Percentiles rank a stretch among this genome's conserved stretches.
phyloP scores from a whole-genome alignment of 805 yeast genomes.

The Nadsonia fulvescens region DNA sequence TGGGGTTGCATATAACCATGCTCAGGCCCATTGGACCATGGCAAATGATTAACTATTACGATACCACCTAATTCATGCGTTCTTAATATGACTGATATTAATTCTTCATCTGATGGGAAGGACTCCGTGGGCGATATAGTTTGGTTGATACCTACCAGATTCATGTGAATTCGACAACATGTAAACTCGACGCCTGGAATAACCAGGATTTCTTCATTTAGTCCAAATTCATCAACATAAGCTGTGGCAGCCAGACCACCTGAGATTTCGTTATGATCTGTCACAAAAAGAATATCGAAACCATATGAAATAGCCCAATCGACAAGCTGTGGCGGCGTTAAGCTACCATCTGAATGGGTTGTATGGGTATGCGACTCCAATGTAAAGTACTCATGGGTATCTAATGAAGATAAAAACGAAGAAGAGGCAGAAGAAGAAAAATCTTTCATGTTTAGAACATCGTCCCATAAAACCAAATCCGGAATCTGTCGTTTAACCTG shows the following conservation, averaged over 20 bases:
- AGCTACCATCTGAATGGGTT: slow-evolving; percentile 10
- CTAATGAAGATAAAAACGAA: no score
- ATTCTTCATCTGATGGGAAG: slow-evolving; percentile 12
- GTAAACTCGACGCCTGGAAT: slow-evolving; percentile 14
- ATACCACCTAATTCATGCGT: slow-evolving; percentile 12
- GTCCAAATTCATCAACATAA: slow-evolving; percentile 6
- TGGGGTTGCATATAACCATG: slow-evolving; percentile 8
- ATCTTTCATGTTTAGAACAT: no score
- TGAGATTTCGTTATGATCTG: slow-evolving; percentile 12
- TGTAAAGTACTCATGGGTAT: no score
- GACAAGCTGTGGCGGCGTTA: slow-evolving; percentile 11
- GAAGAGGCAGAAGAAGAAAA: no score
- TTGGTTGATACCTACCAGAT: slow-evolving; percentile 12
- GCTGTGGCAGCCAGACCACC: slow-evolving; percentile 11
- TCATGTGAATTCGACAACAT: slow-evolving; percentile 14
- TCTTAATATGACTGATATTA: slow-evolving; percentile 8
- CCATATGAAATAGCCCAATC: slow-evolving; percentile 15
- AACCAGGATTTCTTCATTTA: slow-evolving; percentile 8
- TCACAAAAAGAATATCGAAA: slow-evolving; percentile 10
- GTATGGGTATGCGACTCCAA: slow-evolving; percentile 12
- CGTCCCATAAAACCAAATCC: no score
- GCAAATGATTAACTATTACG: slow-evolving; percentile 12
- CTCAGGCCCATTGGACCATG: slow-evolving; percentile 12
- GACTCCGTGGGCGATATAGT: slow-evolving; percentile 10
- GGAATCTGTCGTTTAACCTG: no score